phyloP scores from a whole-genome alignment of 179 eudicot genomes.

The Corrigiola litoralis region DNA sequence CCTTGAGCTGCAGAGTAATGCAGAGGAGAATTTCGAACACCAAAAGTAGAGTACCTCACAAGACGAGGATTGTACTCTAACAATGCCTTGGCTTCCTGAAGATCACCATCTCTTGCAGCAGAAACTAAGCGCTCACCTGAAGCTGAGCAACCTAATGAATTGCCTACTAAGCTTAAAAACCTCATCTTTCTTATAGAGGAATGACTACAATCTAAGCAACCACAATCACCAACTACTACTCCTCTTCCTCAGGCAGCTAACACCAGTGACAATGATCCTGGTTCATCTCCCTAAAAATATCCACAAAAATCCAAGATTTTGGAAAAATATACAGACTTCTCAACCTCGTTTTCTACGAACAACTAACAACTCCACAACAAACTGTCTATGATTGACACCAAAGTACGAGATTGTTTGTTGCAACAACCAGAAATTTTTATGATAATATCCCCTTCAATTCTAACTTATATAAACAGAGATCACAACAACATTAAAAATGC shows the following conservation, averaged over 20 bases:
- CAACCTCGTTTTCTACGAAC: conserved; percentile 13
- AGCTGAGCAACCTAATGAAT: conserved; percentile 93
- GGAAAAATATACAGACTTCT: conserved; percentile 7
- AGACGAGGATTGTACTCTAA: conserved; percentile 89
- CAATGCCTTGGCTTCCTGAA: conserved; percentile 93
- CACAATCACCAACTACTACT: background rate
- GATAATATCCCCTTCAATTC: conserved; percentile 7
- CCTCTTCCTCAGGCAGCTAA: conserved; percentile 2
- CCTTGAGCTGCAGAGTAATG: conserved; percentile 99
- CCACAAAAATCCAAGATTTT: conserved; percentile 6
- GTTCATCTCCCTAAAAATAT: conserved; percentile 4
- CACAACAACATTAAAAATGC: background rate
- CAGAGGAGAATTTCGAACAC: conserved; percentile 93
- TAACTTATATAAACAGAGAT: background rate
- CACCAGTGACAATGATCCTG: background rate
- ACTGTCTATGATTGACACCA: conserved; percentile 13
- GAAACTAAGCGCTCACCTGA: conserved; percentile 92
- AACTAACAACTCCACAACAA: conserved; percentile 28
- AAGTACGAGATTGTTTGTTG: conserved; percentile 33
- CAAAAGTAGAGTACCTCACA: conserved; percentile 81
- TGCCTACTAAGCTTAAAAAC: conserved; percentile 74
- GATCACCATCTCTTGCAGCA: conserved; percentile 95
- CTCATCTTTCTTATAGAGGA: conserved; percentile 38
- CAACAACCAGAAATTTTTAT: conserved; percentile 23
- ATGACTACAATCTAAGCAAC: conserved; percentile 4